phyloP scores from a whole-genome alignment of 2,329 filamentous ascomycete genomes.

The Drechslerella dactyloides region DNA sequence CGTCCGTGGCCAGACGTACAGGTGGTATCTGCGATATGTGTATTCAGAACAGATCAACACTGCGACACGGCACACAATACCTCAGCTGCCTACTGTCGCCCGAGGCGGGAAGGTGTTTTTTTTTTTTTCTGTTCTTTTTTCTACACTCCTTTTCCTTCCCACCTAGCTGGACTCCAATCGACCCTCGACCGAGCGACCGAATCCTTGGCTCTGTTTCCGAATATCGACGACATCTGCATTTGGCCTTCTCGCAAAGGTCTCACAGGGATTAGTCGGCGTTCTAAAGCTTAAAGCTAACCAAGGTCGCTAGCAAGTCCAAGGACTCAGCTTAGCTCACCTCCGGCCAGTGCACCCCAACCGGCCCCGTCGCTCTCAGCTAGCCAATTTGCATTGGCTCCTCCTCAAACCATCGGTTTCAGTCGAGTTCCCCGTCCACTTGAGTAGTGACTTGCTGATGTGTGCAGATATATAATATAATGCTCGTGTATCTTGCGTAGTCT shows the following conservation, averaged over 20 bases:
- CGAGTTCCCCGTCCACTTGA: too few species aligned
- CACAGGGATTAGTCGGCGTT: too few species aligned
- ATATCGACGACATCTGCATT: conserved; percentile 13
- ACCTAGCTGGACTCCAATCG: too few species aligned
- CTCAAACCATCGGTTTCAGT: too few species aligned
- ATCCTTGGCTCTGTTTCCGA: background rate
- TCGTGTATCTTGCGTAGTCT: too few species aligned
- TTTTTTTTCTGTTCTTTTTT: background rate
- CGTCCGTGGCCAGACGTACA: conserved; percentile 5
- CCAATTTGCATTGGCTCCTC: too few species aligned
- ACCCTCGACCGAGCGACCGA: background rate
- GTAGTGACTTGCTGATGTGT: too few species aligned
- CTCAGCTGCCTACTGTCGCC: conserved; percentile 30
- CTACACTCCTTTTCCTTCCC: conserved; percentile 2
- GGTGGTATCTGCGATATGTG: conserved; percentile 1
- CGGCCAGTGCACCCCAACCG: too few species aligned
- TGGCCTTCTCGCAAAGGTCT: background rate
- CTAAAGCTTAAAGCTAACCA: too few species aligned
- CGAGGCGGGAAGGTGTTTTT: conserved; percentile 46
- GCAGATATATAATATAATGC: too few species aligned
- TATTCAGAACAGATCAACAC: conserved; percentile 16
- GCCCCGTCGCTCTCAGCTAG: too few species aligned
- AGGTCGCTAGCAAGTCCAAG: background rate
- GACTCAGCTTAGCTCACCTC: too few species aligned
- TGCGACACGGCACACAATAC: conserved; percentile 25